phyloP scores from a whole-genome alignment of 495 filamentous ascomycete species.

The Xylaria nigripes region DNA sequence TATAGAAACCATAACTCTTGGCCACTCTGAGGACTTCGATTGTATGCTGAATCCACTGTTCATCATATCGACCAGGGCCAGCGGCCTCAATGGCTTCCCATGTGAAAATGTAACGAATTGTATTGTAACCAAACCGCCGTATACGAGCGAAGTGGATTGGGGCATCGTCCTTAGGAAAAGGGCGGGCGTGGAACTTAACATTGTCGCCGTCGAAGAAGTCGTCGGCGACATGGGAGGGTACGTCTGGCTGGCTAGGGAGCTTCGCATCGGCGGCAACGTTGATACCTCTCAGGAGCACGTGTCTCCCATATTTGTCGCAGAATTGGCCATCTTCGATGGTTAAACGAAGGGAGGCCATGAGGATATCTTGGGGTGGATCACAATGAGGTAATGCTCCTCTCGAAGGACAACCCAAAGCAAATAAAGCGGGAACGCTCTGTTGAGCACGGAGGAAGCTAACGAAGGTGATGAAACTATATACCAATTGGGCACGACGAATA shows the following conservation, averaged over 20 bases:
- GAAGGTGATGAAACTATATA: not conserved
- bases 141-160: constrained; percentile 81
- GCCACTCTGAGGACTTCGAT: constrained; percentile 75
- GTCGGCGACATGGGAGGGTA: constrained; percentile 68
- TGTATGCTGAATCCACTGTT: constrained; percentile 87
- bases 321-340: constrained; percentile 78
- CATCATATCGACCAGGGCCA: constrained; percentile 89
- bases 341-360: constrained; percentile 48
- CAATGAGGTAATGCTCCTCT: not conserved
- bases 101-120: constrained; percentile 91
- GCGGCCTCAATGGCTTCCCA: constrained; percentile 98
- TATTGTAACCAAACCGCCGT: constrained; percentile 86
- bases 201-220: constrained; percentile 89
- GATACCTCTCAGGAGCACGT: constrained; percentile 54
- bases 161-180: constrained; percentile 75
- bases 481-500: not conserved
- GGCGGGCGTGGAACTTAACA: constrained; percentile 80
- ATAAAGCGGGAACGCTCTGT: not conserved
- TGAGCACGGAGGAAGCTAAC: not conserved
- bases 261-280: constrained; percentile 60
- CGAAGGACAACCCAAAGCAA: not conserved
- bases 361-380: not conserved
- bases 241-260: constrained; percentile 63
- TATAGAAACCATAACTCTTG: constrained; percentile 83
- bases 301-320: constrained; percentile 49